Base-by-base conservation (phyloP, 2,329 filamentous ascomycete species). In the Calonectria leucothoes region DNA sequence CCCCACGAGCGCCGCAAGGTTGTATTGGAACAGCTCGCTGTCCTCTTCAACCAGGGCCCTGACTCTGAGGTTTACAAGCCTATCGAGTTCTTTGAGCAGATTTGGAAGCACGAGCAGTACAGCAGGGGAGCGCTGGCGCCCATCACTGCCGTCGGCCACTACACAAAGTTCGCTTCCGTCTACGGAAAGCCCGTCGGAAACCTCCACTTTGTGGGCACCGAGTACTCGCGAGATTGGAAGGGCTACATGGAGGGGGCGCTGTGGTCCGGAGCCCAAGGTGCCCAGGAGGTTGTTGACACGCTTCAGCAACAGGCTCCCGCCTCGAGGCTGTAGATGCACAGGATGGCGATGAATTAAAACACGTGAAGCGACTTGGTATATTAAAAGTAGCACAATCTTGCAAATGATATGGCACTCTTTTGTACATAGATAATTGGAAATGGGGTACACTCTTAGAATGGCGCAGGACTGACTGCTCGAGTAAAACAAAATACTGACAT, bases 201-300 rank as follows among this genome's bases (percentile, higher is more conserved):
- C 42, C 33, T 89, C 5, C 87, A 89, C 74, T 89, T 88, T 75
- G 87, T 87, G 3, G 88, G 88, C 0, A 89, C 88, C 0, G 88
- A 89, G 80, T 87, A 85, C 15, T 83, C 84, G 8, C 82, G 72
- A 3, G 85, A 87, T 61, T 89, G 87, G 88, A 88, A 87, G 69
- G 88, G 88, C 0, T 89, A 89, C 74, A 88, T 89, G 84, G 88
- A 89, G 71, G 88, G 88, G 6, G 88, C 88, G 0, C 81, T 89
- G 27, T 77, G 84, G 0, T 85, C 83, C 4, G 88, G 88, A 0
- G 84, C 87, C 72, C 76, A 83, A 27, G 85, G 85, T 0, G 87
- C 86, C 0, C 80, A 80, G 35, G 87, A 89, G 77, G 85, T 88
- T 2, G 29, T 80, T 10, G 69, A 81, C 10, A 70, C 75, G 3